A percentile compares a stretch with the other conserved stretches of the same genome.
Evolutionary conservation across 805 yeast genomes (phyloP).

Genomic region (Candida coleopterorum): DNA sequence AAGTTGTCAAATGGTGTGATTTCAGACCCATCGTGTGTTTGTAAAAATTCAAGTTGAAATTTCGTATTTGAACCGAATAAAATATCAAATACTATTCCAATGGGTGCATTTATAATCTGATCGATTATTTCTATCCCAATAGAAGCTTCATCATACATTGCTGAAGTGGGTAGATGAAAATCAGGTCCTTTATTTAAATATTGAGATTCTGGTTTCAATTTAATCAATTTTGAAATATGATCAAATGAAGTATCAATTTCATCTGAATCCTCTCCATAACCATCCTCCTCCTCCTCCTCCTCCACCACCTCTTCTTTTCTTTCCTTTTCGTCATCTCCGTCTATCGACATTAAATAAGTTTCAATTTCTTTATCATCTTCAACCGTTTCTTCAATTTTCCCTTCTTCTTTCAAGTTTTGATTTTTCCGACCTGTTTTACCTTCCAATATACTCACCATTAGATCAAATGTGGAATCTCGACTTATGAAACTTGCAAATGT

Average conservation of each 20-base stretch:
- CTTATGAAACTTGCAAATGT: constrained; percentile 84
- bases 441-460: constrained; percentile 70
- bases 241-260: no score
- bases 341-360: constrained; percentile 39
- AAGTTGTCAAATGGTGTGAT: constrained; percentile 36
- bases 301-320: constrained; percentile 29
- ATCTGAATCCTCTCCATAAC: no score
- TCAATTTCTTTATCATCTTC: constrained; percentile 19
- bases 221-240: constrained; percentile 20
- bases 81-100: constrained; percentile 68
- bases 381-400: constrained; percentile 22
- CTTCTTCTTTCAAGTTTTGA: constrained; percentile 39
- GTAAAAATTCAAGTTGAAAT: constrained; percentile 35
- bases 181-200: constrained; percentile 60
- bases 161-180: constrained; percentile 55
- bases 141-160: constrained; percentile 11
- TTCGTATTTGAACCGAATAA: constrained; percentile 58
- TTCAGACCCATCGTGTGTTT: constrained; percentile 44
- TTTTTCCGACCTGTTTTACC: constrained; percentile 27
- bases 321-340: constrained; percentile 29
- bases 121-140: constrained; percentile 46
- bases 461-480: constrained; percentile 70
- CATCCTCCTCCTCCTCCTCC: no score
- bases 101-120: constrained; percentile 58
- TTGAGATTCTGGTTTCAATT: constrained; percentile 32